These are phyloP conservation scores for Sphaceloma murrayae DNA, from an alignment of 2,329 filamentous ascomycete genomes.

Conservation along the genomic window DNA sequence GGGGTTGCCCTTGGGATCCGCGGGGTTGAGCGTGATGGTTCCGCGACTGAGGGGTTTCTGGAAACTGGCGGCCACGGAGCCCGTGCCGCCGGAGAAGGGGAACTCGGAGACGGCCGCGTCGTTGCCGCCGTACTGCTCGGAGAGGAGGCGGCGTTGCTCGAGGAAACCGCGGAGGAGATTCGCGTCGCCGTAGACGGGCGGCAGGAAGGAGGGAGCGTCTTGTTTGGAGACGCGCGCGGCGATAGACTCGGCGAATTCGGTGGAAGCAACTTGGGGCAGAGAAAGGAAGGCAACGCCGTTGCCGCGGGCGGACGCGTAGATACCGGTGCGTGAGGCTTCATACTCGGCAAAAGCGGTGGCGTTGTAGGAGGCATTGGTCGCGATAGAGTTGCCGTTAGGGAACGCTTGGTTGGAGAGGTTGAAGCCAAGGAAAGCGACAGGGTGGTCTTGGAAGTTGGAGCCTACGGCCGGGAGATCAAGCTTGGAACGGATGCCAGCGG, in stretches of 20 bases:
- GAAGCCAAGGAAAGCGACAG: constrained; percentile 20
- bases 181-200: constrained; percentile 18
- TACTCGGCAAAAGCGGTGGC: constrained; percentile 20
- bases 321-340: constrained; percentile 24
- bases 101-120: constrained; percentile 20
- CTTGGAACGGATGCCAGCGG: constrained; percentile 36
- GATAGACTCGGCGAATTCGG: constrained; percentile 16
- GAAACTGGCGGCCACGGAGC: constrained; percentile 23
- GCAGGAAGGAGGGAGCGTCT: constrained; percentile 20
- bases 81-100: constrained; percentile 19
- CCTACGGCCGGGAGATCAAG: constrained; percentile 39
- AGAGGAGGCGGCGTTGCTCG: constrained; percentile 19
- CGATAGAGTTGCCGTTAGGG: constrained; percentile 8
- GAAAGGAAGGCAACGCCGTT: constrained; percentile 23
- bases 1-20: constrained; percentile 27
- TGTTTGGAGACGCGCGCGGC: constrained; percentile 17
- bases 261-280: constrained; percentile 18
- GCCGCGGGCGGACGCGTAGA: constrained; percentile 17
- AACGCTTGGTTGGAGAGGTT: constrained; percentile 15
- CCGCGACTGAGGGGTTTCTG: constrained; percentile 32
- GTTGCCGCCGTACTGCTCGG: constrained; percentile 9
- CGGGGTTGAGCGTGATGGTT: constrained; percentile 30
- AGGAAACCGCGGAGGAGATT: constrained; percentile 18
- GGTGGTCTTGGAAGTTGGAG: constrained; percentile 43
- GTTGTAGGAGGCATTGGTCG: constrained; percentile 11